Base-by-base conservation (phyloP, 345 rosid species). In the Camelina sativa region DNA sequence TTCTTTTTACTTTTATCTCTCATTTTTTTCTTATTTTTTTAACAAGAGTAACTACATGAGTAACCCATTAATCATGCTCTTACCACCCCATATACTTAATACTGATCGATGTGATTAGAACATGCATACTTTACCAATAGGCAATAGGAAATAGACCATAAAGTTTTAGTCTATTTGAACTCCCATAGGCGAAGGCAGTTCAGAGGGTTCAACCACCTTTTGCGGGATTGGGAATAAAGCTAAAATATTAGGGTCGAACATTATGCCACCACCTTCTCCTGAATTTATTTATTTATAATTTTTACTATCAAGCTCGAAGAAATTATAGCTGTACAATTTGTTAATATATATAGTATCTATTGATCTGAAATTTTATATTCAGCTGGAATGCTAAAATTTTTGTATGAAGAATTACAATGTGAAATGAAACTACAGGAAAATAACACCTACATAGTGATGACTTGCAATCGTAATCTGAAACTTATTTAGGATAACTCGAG, bases 401-500 rank as follows among this genome's bases (percentile, higher is more conserved):
- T 44, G 8, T 46, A 46, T 63, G 5, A 25, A 61, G 19, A 9
- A 63, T n/a, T 15, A 10, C n/a, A 47, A 1, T 60, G 47, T 62
- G 37, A 34, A 12, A 46, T 6, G 22, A 51, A 22, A 60, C 35
- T 52, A 25, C 8, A 7, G 48, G 57, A 57, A 38, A n/a, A 5
- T 56, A 4, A 28, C 30, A 35, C 35, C 7, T 37, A 11, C 53
- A 15, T 16, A 34, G 40, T 19, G 37, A 20, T 22, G 15, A 35
- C 25, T 48, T 34, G 51, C 35, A 19, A 40, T 23, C 53, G 10
- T 38, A 40, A 44, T 51, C 20, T 38, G 61, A 38, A 47, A 28
- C 25, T 15, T 25, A 11, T 13, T n/a, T 66, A 46, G 23, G 54
- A 53, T 23, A 46, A 74, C 25, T 67, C 65, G 71, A 30, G 32